Conservation (phyloP, 2,329 filamentous ascomycete genomes). For the Ophiognomonia clavigignenti-juglandacearum region DNA sequence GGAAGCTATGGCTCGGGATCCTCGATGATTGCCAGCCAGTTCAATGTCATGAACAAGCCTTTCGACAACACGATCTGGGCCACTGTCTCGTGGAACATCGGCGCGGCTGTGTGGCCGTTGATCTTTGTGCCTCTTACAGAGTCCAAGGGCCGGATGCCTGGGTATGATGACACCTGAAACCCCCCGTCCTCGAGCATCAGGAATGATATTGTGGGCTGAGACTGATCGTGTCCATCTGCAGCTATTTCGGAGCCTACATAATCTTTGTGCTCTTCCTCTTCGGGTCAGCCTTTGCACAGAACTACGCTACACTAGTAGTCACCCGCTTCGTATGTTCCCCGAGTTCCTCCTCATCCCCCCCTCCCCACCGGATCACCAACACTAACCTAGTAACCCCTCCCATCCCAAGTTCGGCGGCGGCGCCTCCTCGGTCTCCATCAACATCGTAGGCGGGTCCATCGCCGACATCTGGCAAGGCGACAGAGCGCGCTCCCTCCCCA, state of each 20-base stretch:
- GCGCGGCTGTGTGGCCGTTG: conserved; percentile 10
- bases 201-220: no score
- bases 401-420: conserved; percentile 9
- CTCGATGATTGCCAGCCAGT: conserved; percentile 5
- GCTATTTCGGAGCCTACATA: conserved; percentile 13
- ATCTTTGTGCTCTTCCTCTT: conserved; percentile 12
- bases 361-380: neutral
- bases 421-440: conserved; percentile 12
- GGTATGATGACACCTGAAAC: neutral
- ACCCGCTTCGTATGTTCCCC: conserved; percentile 10
- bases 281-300: conserved; percentile 12
- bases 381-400: no score
- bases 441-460: conserved; percentile 11
- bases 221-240: neutral
- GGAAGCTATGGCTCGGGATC: conserved; percentile 10
- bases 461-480: conserved; percentile 16
- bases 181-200: no score
- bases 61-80: conserved; percentile 16
- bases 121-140: conserved; percentile 11
- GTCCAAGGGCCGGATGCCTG: conserved; percentile 13
- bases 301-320: conserved; percentile 8
- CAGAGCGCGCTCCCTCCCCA: conserved; percentile 9
- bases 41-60: conserved; percentile 5
- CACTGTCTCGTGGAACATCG: conserved; percentile 14
- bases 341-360: no score